phyloP scores from a whole-genome alignment of 2,329 filamentous ascomycete genomes.

The Metarhizium anisopliae region DNA sequence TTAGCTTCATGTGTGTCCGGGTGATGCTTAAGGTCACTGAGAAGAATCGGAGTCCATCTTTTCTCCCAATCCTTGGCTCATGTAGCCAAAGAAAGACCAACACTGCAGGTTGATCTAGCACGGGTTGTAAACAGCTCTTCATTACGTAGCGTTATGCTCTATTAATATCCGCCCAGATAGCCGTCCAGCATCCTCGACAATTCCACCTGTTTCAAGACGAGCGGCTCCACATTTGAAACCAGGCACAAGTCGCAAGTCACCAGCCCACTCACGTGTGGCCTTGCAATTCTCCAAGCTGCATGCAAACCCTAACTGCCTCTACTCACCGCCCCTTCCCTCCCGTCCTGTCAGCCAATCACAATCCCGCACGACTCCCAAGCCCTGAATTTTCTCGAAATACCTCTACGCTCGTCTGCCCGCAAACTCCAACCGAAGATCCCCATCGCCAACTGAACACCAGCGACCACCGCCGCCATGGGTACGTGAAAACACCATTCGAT shows the following conservation, averaged over 20 bases:
- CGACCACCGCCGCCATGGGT: conserved; percentile 50
- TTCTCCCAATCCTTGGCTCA: not conserved
- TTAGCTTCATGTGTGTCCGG: not conserved
- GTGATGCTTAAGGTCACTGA: not conserved
- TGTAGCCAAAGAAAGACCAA: no score
- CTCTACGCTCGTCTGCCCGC: conserved; percentile 10
- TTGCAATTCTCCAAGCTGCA: not conserved
- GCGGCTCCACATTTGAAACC: not conserved
- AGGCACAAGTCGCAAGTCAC: not conserved
- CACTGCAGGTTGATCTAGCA: no score
- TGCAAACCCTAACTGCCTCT: conserved; percentile 34
- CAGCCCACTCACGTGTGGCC: not conserved
- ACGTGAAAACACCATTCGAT: conserved; percentile 34
- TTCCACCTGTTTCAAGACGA: no score
- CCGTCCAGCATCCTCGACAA: no score
- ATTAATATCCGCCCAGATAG: no score
- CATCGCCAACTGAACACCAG: conserved; percentile 33
- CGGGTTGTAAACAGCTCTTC: no score
- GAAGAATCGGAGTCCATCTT: not conserved
- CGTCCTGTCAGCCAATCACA: conserved; percentile 7
- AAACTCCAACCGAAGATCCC: conserved; percentile 19
- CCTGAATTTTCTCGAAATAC: conserved; percentile 20
- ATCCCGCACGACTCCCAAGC: conserved; percentile 12
- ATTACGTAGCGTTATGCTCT: no score
- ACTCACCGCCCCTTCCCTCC: conserved; percentile 27